Base-by-base conservation (phyloP, 257 asterid genomes). In the Capsicum rhomboideum region DNA sequence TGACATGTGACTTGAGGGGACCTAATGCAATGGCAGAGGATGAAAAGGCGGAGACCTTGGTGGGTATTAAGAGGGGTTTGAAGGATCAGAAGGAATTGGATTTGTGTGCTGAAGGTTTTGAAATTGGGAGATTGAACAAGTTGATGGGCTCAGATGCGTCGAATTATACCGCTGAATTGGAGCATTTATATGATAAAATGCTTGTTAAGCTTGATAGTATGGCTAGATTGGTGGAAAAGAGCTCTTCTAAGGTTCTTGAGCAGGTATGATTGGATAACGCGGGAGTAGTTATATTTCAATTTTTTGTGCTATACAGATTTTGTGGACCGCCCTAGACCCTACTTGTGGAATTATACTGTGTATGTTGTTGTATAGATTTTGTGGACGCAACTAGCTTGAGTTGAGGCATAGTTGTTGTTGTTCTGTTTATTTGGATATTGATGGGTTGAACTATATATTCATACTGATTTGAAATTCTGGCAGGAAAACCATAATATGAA, bases 101-200 rank as follows among this genome's bases (percentile, higher is more conserved):
- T 82, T 40, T n/a, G 50, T 89, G 91, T 64, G 94, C 97, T 0
- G 91, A 89, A 42, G 98, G 95, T 26, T 94, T 93, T 83, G 97
- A 90, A 31, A 86, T 90, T 77, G 91, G 87, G 82, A 90, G 97
- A 86, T 88, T 96, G 83, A 75, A 90, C 34, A 89, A 86, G 84
- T 84, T 94, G 82, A 86, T 95, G 92, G 93, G 92, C 40, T 83
- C 97, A 0, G 93, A 90, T 79, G 90, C 93, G 1, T 87, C 91
- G 1, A 52, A 29, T 46, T 90, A 91, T 82, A 88, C 95, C 0
- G 90, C 84, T 56, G 98, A 93, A 84, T 68, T 94, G 79, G 99
- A 96, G 91, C 94, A 88, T 37, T 88, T 96, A 90, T 96, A 96
- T 81, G 91, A 88, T 50, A 90, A 89, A 87, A 96, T 96, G 99